Base-by-base conservation (phyloP, 169 alveolate genomes). In the Cryptosporidium bovis region DNA sequence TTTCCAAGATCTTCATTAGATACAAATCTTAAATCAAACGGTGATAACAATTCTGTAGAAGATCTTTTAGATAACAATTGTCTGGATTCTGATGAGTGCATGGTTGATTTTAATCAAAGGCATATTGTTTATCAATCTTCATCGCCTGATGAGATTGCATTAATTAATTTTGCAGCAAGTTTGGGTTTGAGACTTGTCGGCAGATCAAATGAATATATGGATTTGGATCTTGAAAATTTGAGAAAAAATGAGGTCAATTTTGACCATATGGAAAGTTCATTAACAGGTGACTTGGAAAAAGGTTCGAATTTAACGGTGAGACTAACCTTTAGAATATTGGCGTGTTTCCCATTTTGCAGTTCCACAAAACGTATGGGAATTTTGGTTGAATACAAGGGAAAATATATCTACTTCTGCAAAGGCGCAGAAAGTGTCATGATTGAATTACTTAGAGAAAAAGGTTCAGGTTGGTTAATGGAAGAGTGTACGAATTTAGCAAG, bases 81-180 rank as follows among this genome's bases (percentile, higher is more conserved):
- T 24, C n/a, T 62, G 5, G 87, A 66, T 15, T 77, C 87, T n/a
- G 87, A 77, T 46, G 87, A 77, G n/a, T 77, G 87, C 18, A 77
- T 83, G 90, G 90, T 64, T 18, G 94, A 92, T 44, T 62, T 77
- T 15, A 77, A 77, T 36, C 71, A 90, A 62, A 90, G 92, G 31
- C 91, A 90, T 68, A 92, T 93, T 65, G 95, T 92, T 40, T 96
- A 91, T 92, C 98, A 98, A 90, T 99, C 99, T 1, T 95, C 99
- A n/a, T 95, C 99, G 6, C 99, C 99, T 6, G 99, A 98, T 91
- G 99, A 98, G 92, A 95, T 97, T 18, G 99, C 99, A 2, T 93
- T 97, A 68, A 98, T 97, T n/a, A 94, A 93, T 82, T 97, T 97
- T 90, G 99, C 99, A 0, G 96, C 97, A 36, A 84, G 64, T 65